These are phyloP conservation scores for Penicillium sp. DNA, from an alignment of 2,329 filamentous ascomycete species.

Conservation along the genomic window DNA sequence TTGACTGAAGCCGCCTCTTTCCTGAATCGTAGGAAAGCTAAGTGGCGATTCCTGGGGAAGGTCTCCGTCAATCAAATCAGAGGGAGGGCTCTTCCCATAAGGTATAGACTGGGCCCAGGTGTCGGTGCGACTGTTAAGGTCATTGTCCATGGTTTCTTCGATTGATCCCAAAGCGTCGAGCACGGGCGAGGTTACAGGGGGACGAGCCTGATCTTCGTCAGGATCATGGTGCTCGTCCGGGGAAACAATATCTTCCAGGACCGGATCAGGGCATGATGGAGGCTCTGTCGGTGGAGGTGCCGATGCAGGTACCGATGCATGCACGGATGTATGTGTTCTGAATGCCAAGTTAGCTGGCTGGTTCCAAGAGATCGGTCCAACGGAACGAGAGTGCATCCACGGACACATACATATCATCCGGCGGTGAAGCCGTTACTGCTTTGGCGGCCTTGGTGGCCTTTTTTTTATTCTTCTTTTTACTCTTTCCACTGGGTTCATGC, in stretches of 20 bases:
- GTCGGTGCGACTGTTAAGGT: slow-evolving; percentile 38
- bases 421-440: slow-evolving; percentile 29
- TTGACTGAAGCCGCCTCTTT: slow-evolving; percentile 40
- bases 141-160: slow-evolving; percentile 30
- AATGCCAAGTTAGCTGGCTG: neutral
- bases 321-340: neutral
- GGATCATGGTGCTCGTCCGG: neutral
- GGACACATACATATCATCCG: slow-evolving; percentile 38
- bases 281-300: slow-evolving; percentile 29
- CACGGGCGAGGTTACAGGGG: slow-evolving; percentile 36
- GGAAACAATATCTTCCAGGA: slow-evolving; percentile 8
- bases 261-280: slow-evolving; percentile 30
- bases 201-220: slow-evolving; percentile 18
- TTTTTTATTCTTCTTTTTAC: slow-evolving; percentile 42
- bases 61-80: slow-evolving; percentile 35
- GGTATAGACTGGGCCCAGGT: slow-evolving; percentile 48
- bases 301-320: slow-evolving; percentile 15
- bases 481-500: slow-evolving; percentile 34
- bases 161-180: slow-evolving; percentile 39
- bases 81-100: slow-evolving; percentile 46
- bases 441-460: slow-evolving; percentile 38
- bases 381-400: neutral
- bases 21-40: slow-evolving; percentile 38
- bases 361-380: neutral
- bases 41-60: slow-evolving; percentile 40